Evolutionary conservation across 495 filamentous ascomycete species (phyloP), one percentile per base, ranked within the genome.

Genomic region (Aspergillus conjunctus): DNA sequence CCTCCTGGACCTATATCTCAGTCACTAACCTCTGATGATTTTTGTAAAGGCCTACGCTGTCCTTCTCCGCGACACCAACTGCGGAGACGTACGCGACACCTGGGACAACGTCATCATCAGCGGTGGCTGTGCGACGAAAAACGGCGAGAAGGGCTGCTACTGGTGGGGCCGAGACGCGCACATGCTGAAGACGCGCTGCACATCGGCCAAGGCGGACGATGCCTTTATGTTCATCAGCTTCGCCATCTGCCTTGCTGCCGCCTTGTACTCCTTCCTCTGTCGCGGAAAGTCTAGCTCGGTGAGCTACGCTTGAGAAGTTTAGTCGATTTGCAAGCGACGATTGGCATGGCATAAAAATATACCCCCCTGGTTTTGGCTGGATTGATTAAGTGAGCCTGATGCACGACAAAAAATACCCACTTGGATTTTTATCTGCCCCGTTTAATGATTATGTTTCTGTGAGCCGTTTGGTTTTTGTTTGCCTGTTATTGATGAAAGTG

Each of bases 1-100:
- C 48, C 59, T 26, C 8, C 32, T 4, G 45, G 3, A 52, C 54
- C 54, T 21, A 41, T 14, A 41, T 41, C 15, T 41, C 11, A 41
- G 15, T 4, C 11, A 41, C 11, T 4, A 11, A 41, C 11, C 37
- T 41, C 37, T n/a, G 26, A 12, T 22, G 20, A 9, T 14, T 48
- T 17, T 7, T 15, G 9, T 15, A 10, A 10, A 84, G 82, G 73
- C 79, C 34, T 74, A 77, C 67, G 80, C 81, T 4, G 50, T 79
- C 54, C 71, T 75, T 7, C 70, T 83, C 17, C 66, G 71, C 10
- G 51, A 67, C 11, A 61, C 72, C 2, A 65, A 63, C 53, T 81
- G 79, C 72, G 69, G 59, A 15, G 46, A 72, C 34, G 1, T 1
- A 1, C 18, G 10, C 12, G 53, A 60, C 0, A 68, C 71, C 20